These are phyloP conservation scores for Fusarium pseudocircinatum DNA, from an alignment of 2,329 filamentous ascomycete genomes.

Conservation along the genomic window DNA sequence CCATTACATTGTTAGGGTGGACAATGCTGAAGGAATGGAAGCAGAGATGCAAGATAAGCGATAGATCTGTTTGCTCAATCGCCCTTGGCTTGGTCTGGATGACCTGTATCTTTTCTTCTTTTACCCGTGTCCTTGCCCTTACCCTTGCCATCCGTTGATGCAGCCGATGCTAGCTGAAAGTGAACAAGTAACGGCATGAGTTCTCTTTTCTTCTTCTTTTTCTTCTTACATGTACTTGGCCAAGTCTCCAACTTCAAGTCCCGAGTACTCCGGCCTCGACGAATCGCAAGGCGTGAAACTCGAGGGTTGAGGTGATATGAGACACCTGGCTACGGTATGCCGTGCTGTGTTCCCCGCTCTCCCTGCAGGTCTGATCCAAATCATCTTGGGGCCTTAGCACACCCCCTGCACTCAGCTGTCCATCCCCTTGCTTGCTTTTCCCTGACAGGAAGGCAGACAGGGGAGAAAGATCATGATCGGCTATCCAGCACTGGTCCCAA, in stretches of 20 bases:
- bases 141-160: background rate
- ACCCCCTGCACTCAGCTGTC: slow-evolving; percentile 26
- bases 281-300: slow-evolving; percentile 8
- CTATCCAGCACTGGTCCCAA: slow-evolving; percentile 15
- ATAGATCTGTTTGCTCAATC: background rate
- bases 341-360: slow-evolving; percentile 24
- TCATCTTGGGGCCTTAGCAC: background rate
- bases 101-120: slow-evolving; percentile 9
- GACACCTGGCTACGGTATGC: slow-evolving; percentile 6
- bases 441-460: slow-evolving; percentile 18
- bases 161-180: background rate
- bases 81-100: background rate
- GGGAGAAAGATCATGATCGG: background rate
- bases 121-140: background rate
- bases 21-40: background rate
- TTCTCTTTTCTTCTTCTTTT: background rate
- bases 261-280: slow-evolving; percentile 3
- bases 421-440: slow-evolving; percentile 4
- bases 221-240: background rate
- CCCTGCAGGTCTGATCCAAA: slow-evolving; percentile 25
- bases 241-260: slow-evolving; percentile 13
- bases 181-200: background rate
- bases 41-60: background rate
- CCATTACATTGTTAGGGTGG: background rate
- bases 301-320: slow-evolving; percentile 11